phyloP scores from a whole-genome alignment of 2,329 filamentous ascomycete species.

The Trichoderma polysporum region DNA sequence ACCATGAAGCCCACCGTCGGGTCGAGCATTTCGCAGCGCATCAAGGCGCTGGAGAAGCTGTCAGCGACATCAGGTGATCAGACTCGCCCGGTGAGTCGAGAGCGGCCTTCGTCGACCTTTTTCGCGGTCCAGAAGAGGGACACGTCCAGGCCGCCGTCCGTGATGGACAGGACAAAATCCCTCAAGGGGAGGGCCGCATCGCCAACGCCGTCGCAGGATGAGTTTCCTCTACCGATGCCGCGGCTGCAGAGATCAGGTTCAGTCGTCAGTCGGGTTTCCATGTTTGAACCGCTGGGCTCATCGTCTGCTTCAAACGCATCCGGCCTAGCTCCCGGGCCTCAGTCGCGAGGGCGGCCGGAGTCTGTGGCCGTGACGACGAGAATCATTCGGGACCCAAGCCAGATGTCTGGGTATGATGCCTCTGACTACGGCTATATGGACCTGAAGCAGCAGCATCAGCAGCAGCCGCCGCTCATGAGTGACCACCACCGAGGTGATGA shows the following conservation, averaged over 20 bases:
- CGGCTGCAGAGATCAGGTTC: conserved; percentile 49
- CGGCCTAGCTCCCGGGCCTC: conserved; percentile 30
- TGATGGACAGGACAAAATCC: conserved; percentile 45
- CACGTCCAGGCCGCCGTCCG: conserved; percentile 45
- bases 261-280: conserved; percentile 54
- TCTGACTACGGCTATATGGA: conserved; percentile 50
- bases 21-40: conserved; percentile 88
- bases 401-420: conserved; percentile 42
- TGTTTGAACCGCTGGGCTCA: conserved; percentile 47
- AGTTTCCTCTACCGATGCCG: conserved; percentile 39
- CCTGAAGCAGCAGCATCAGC: conserved; percentile 60
- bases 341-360: conserved; percentile 57
- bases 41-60: conserved; percentile 87
- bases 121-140: conserved; percentile 58
- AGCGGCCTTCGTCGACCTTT: conserved; percentile 54
- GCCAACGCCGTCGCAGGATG: conserved; percentile 45
- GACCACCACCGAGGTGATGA: conserved; percentile 44
- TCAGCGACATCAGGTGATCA: conserved; percentile 43
- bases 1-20: conserved; percentile 74
- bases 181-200: conserved; percentile 34
- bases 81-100: conserved; percentile 29
- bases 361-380: conserved; percentile 87
- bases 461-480: conserved; percentile 59
- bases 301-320: conserved; percentile 25
- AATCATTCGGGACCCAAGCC: conserved; percentile 67